phyloP scores from a whole-genome alignment of 2,329 filamentous ascomycete species.

The Orbilia oligospora region DNA sequence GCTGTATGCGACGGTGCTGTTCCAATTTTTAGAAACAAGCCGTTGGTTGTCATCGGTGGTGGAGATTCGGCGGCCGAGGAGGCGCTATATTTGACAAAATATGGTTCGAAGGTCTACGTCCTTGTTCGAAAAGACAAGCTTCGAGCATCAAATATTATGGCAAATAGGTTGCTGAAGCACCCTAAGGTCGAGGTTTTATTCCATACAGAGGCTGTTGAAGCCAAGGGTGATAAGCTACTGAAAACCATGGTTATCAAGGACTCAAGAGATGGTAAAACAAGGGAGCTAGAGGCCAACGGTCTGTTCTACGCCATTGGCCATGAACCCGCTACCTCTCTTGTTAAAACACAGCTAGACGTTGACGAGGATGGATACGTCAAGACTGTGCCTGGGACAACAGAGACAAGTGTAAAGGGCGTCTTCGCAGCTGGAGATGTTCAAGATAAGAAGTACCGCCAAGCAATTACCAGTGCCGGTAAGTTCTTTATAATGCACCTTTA shows the following conservation, averaged over 20 bases:
- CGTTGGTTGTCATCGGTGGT: conserved; percentile 93
- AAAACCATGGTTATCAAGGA: conserved; percentile 92
- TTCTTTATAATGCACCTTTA: conserved; percentile 63
- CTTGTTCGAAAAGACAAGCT: conserved; percentile 89
- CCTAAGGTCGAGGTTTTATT: conserved; percentile 92
- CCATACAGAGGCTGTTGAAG: conserved; percentile 84
- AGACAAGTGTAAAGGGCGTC: conserved; percentile 90
- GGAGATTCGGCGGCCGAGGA: conserved; percentile 98
- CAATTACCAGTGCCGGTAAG: conserved; percentile 95
- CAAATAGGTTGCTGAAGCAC: conserved; percentile 82
- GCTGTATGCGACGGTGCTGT: conserved; percentile 97
- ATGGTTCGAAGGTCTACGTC: conserved; percentile 93
- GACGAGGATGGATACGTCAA: conserved; percentile 92
- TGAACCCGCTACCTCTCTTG: conserved; percentile 89
- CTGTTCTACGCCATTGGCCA: conserved; percentile 98
- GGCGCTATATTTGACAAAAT: conserved; percentile 97
- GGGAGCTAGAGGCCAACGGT: conserved; percentile 90
- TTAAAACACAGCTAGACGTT: conserved; percentile 90
- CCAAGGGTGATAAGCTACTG: conserved; percentile 87
- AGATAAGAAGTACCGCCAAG: conserved; percentile 98
- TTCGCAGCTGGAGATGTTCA: conserved; percentile 98
- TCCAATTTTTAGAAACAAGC: conserved; percentile 97
- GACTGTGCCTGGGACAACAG: conserved; percentile 88
- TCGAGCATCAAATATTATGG: conserved; percentile 92
- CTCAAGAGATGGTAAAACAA: conserved; percentile 79